Base-by-base conservation (phyloP, 2,329 filamentous ascomycete species). In the Claviceps arundinis region DNA sequence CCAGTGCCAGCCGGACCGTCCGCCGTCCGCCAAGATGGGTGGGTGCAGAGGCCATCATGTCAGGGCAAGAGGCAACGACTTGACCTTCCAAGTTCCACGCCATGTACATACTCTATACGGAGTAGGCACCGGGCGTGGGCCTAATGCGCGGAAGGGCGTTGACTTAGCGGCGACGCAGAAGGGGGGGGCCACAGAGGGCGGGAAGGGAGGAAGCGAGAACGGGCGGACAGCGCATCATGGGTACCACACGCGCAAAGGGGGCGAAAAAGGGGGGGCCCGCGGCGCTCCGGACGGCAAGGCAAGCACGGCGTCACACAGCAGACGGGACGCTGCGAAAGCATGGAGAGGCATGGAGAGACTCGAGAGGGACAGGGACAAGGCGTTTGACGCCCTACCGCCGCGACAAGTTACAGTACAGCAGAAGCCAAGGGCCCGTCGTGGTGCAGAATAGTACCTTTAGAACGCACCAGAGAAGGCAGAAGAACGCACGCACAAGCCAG, bases 81-180 rank as follows among this genome's bases (percentile, higher is more conserved):
- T 22, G 22, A 4, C 22, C 22, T 22, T 22, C 22, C 26, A 26
- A 7, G 26, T 26, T 26, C 26, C 26, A 41, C 6, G 40, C 6
- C 40, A n/a, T n/a, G n/a, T n/a, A n/a, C n/a, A n/a, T 3, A 17
- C 19, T 22, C 22, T 19, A 19, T n/a, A n/a, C n/a, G n/a, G n/a
- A n/a, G 19, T 22, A 22, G 7, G 40, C 5, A 7, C n/a, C 4
- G n/a, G 47, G 37, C 47, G 47, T 48, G 37, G 2, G 9, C 19
- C 47, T 34, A 19, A 37, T 19, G 37, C 16, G 19, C 24, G 19
- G 0, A 4, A 8, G 13, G 50, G 41, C 14, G 46, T 47, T 17
- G 38, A 30, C 43, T 43, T 44, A 43, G 44, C 41, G 43, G 48
- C 44, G 49, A 52, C 55, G 51, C 57, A 52, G 52, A 54, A 17